phyloP scores from a whole-genome alignment of 345 rosid genomes.

The Sapria himalayana region DNA sequence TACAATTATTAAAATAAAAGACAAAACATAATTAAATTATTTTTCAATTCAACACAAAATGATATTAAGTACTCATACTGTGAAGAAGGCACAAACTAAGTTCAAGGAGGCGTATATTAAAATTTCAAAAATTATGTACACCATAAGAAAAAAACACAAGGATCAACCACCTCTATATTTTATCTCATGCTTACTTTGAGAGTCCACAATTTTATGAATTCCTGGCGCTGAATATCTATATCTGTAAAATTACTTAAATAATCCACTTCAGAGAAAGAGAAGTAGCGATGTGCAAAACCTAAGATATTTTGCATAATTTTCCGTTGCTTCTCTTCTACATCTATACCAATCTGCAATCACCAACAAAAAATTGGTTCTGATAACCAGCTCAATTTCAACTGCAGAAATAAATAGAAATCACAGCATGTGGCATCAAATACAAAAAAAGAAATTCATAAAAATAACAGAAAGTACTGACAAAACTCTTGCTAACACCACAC shows the following conservation, averaged over 20 bases:
- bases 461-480: slow-evolving; percentile 23
- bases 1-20: too few relatives aligned
- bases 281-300: slow-evolving; percentile 44
- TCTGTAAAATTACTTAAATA: slow-evolving; percentile 37
- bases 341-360: slow-evolving; percentile 48
- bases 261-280: slow-evolving; percentile 34
- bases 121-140: too few relatives aligned
- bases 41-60: too few relatives aligned
- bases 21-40: too few relatives aligned
- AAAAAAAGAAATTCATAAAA: slow-evolving; percentile 1
- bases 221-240: slow-evolving; percentile 33
- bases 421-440: background rate
- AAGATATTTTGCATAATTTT: slow-evolving; percentile 27
- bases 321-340: slow-evolving; percentile 65
- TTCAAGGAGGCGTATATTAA: too few relatives aligned
- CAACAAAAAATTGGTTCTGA: slow-evolving; percentile 7
- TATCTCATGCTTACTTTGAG: slow-evolving; percentile 49
- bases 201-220: slow-evolving; percentile 75
- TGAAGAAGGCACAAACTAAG: too few relatives aligned
- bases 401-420: background rate
- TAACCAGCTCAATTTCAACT: slow-evolving; percentile 2
- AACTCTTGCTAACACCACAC: slow-evolving; percentile 55
- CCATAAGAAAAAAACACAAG: background rate
- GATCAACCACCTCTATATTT: background rate
- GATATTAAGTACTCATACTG: too few relatives aligned